Base-by-base conservation (phyloP, 148 eudicot species). In the Talinum fruticosum region DNA sequence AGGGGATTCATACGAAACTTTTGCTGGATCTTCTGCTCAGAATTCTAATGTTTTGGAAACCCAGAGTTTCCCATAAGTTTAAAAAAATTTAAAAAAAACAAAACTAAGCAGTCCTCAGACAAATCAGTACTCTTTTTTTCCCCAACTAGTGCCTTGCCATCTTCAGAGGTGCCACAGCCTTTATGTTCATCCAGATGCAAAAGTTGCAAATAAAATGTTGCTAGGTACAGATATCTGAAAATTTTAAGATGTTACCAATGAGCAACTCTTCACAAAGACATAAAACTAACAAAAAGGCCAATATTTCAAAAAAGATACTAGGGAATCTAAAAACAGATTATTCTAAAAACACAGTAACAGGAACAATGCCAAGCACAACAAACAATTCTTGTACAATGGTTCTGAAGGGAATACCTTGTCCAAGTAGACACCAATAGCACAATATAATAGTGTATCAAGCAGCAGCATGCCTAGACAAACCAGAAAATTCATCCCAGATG, bases 391-490 rank as follows among this genome's bases (percentile, higher is more conserved):
- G 44, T 33, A 8, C 14, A 32, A 6, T 16, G 30, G 36, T 28
- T 71, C n/a, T 24, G 26, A 73, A 74, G 76, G 61, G 37, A 59
- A 67, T 89, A 96, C 99, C 99, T 96, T 96, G 72, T 93, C 98
- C 67, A 96, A 82, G 86, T 87, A 96, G 28, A 91, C 85, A 78
- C 98, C 97, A 79, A 93, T 81, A 32, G 82, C 92, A 75, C 90
- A 85, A 76, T 96, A 96, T 78, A 96, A 75, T 18, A 90, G 37
- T 36, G 95, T 73, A 87, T 96, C 99, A 70, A 96, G 67, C 79
- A 93, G 75, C 97, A 96, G 92, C 99, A 93, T 96, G 84, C 88
- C 81, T 66, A 96, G 88, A 82, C 93, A 91, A 77, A 90, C 85
- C 81, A 90, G 82, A 88, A 96, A 96, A 79, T 89, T 89, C 66